These are phyloP conservation scores for Suhomyces atakaporum DNA, from an alignment of 1,139 yeast genomes.

Conservation along the genomic window DNA sequence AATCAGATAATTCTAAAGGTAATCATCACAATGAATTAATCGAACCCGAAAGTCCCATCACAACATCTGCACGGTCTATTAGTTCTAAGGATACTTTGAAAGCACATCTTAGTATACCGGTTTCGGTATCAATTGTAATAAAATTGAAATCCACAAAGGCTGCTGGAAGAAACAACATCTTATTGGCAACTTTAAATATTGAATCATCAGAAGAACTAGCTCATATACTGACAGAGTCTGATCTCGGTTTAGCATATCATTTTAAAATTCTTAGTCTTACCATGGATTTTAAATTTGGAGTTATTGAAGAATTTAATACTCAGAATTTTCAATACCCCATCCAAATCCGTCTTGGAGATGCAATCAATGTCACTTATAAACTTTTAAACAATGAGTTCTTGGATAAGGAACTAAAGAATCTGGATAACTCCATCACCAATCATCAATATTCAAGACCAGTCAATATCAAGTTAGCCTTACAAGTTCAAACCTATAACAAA, in stretches of 20 bases:
- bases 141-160: conserved; percentile 59
- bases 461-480: conserved; percentile 33
- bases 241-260: conserved; percentile 20
- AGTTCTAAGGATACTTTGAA: conserved; percentile 11
- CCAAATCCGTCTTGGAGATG: conserved; percentile 29
- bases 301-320: conserved; percentile 30
- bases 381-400: conserved; percentile 34
- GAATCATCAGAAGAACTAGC: conserved; percentile 51
- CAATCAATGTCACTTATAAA: conserved; percentile 48
- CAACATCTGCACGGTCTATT: conserved; percentile 1
- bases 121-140: conserved; percentile 54
- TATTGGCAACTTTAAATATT: conserved; percentile 58
- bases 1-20: conserved; percentile 3
- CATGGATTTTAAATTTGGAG: conserved; percentile 43
- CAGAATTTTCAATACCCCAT: conserved; percentile 32
- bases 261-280: conserved; percentile 45
- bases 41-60: neutral
- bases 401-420: conserved; percentile 24
- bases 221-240: conserved; percentile 19
- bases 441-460: conserved; percentile 31
- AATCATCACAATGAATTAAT: conserved; percentile 3
- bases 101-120: conserved; percentile 33
- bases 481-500: conserved; percentile 22
- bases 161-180: conserved; percentile 53
- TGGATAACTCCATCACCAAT: conserved; percentile 15